A percentile compares a stretch with the other conserved stretches of the same genome.
phyloP scores from a whole-genome alignment of 495 filamentous ascomycete species.

The Neurospora sp. region DNA sequence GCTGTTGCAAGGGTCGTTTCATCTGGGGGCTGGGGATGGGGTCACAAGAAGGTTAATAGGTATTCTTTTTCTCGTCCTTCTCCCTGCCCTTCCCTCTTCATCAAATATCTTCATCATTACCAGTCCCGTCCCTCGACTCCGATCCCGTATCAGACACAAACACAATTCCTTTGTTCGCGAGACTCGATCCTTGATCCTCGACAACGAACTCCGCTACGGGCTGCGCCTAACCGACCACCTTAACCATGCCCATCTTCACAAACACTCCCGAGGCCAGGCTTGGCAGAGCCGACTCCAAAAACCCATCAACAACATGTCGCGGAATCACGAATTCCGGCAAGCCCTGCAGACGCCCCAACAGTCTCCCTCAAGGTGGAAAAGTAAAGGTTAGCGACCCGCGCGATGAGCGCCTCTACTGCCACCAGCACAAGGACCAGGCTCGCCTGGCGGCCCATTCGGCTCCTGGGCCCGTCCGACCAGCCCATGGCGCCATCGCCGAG shows the following conservation, averaged over 20 bases:
- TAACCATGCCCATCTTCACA: conserved; percentile 62
- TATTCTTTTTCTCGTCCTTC: background rate
- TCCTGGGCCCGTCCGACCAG: conserved; percentile 22
- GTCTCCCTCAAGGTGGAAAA: conserved; percentile 28
- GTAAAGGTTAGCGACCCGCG: conserved; percentile 39
- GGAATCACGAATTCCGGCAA: conserved; percentile 70
- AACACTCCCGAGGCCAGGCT: conserved; percentile 79
- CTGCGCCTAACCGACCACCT: background rate
- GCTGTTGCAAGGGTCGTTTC: background rate
- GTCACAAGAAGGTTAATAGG: background rate
- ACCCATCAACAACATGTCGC: conserved; percentile 76
- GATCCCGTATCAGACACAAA: background rate
- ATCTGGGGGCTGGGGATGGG: background rate
- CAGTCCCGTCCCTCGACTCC: background rate
- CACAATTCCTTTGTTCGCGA: background rate
- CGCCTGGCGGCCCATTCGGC: conserved; percentile 30
- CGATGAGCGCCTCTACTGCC: conserved; percentile 58
- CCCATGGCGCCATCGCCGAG: conserved; percentile 32
- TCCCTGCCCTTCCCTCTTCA: background rate
- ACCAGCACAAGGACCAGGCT: conserved; percentile 90
- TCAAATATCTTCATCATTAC: background rate
- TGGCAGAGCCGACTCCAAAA: conserved; percentile 67
- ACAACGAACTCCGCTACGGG: background rate
- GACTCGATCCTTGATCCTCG: background rate
- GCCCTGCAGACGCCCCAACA: conserved; percentile 63